These are phyloP conservation scores for Fusarium sp. DNA, from an alignment of 2,329 filamentous ascomycete genomes.

Conservation along the genomic window DNA sequence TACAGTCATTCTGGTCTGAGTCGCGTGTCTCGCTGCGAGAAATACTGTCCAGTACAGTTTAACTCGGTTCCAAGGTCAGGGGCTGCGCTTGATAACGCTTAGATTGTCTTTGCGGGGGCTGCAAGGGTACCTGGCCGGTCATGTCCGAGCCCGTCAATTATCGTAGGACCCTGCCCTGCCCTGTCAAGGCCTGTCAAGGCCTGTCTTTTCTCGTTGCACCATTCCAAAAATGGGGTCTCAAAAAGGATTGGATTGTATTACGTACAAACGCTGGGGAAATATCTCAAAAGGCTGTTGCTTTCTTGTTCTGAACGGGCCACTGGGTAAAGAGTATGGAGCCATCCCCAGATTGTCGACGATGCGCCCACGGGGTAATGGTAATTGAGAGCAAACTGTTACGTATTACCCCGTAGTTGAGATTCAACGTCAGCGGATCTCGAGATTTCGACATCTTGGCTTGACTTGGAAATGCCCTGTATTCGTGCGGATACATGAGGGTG, in stretches of 20 bases:
- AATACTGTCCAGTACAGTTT: background rate
- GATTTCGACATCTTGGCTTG: slow-evolving; percentile 16
- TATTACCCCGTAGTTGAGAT: slow-evolving; percentile 39
- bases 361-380: slow-evolving; percentile 42
- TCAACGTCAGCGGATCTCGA: slow-evolving; percentile 35
- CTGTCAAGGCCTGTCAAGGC: background rate
- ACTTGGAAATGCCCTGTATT: slow-evolving; percentile 7
- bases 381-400: slow-evolving; percentile 42
- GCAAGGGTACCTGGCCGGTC: slow-evolving; percentile 36
- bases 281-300: slow-evolving; percentile 18
- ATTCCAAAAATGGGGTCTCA: slow-evolving; percentile 32
- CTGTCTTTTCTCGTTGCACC: slow-evolving; percentile 15
- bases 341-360: slow-evolving; percentile 40
- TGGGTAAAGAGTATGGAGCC: slow-evolving; percentile 34
- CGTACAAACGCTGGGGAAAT: slow-evolving; percentile 42
- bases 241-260: slow-evolving; percentile 35
- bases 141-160: slow-evolving; percentile 37
- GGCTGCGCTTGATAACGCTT: slow-evolving; percentile 24
- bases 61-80: slow-evolving; percentile 19
- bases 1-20: background rate
- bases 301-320: slow-evolving; percentile 12
- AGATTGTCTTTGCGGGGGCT: slow-evolving; percentile 25
- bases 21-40: background rate
- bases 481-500: slow-evolving; percentile 1
- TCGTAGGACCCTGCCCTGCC: slow-evolving; percentile 10